These are phyloP conservation scores for Penicillium paxilli DNA, from an alignment of 495 filamentous ascomycete species.

Conservation along the genomic window DNA sequence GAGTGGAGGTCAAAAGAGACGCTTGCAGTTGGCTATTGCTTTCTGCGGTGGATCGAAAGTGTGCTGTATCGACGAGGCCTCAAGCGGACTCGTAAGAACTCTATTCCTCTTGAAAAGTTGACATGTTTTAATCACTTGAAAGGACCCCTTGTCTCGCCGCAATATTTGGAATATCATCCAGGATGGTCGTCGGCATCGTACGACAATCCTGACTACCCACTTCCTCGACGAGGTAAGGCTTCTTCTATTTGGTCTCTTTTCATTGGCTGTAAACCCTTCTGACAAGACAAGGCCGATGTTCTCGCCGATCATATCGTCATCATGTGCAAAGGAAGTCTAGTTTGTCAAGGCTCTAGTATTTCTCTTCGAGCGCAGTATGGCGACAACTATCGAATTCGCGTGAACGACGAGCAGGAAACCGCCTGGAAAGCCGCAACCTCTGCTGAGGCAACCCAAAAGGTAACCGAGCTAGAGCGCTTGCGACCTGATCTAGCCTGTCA, in stretches of 20 bases:
- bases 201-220: constrained; percentile 83
- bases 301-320: constrained; percentile 77
- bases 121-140: background rate
- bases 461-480: background rate
- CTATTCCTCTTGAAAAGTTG: background rate
- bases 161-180: constrained; percentile 92
- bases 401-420: background rate
- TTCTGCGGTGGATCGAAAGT: constrained; percentile 80
- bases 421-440: background rate
- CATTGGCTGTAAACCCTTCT: background rate
- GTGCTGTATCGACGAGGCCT: constrained; percentile 88
- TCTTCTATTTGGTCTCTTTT: constrained; percentile 5
- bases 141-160: constrained; percentile 72
- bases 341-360: constrained; percentile 74
- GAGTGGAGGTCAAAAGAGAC: constrained; percentile 86
- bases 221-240: constrained; percentile 80
- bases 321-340: constrained; percentile 68
- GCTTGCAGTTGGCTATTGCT: constrained; percentile 93
- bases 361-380: constrained; percentile 69
- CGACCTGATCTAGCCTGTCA: background rate
- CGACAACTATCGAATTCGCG: constrained; percentile 57
- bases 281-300: background rate
- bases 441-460: background rate
- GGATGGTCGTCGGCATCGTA: constrained; percentile 71
- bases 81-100: constrained; percentile 57